These are phyloP conservation scores for Sonneratia alba DNA, from an alignment of 345 rosid species.

Conservation along the genomic window DNA sequence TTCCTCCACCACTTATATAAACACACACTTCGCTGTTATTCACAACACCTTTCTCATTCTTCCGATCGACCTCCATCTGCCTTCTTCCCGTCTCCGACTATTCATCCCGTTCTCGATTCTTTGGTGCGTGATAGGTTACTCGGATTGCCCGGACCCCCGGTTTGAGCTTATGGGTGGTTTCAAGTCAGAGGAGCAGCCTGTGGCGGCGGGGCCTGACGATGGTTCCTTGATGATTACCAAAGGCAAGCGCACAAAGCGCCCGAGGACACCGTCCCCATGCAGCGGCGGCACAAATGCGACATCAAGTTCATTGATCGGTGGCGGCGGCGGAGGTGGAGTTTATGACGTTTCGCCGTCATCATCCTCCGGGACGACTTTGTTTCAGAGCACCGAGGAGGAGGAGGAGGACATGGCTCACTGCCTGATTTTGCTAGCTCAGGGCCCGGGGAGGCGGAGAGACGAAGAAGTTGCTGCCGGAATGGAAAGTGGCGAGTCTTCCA, in stretches of 20 bases:
- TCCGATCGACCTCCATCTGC: too few species aligned
- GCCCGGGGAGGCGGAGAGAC: conserved; percentile 13
- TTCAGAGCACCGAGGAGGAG: conserved; percentile 53
- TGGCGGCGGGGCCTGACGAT: conserved; percentile 10
- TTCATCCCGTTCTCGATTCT: too few species aligned
- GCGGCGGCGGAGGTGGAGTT: conserved; percentile 17
- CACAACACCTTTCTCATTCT: not conserved
- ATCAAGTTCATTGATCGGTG: conserved; percentile 44
- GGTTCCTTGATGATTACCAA: conserved; percentile 29
- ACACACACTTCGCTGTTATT: not conserved
- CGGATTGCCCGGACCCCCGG: too few species aligned
- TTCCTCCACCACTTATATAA: not conserved
- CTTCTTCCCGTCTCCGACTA: too few species aligned
- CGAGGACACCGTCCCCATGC: conserved; percentile 30
- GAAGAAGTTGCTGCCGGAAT: not conserved
- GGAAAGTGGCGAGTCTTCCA: conserved; percentile 2
- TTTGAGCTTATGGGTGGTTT: not conserved
- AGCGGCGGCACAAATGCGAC: conserved; percentile 17
- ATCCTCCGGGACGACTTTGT: conserved; percentile 4
- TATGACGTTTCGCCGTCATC: conserved; percentile 12
- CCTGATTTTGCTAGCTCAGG: conserved; percentile 71
- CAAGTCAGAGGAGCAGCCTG: not conserved
- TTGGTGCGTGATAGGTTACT: too few species aligned
- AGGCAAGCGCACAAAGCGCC: conserved; percentile 83
- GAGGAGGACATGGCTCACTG: conserved; percentile 94